phyloP scores from a whole-genome alignment of 2,329 filamentous ascomycete genomes.

The Dactylellina sp. region DNA sequence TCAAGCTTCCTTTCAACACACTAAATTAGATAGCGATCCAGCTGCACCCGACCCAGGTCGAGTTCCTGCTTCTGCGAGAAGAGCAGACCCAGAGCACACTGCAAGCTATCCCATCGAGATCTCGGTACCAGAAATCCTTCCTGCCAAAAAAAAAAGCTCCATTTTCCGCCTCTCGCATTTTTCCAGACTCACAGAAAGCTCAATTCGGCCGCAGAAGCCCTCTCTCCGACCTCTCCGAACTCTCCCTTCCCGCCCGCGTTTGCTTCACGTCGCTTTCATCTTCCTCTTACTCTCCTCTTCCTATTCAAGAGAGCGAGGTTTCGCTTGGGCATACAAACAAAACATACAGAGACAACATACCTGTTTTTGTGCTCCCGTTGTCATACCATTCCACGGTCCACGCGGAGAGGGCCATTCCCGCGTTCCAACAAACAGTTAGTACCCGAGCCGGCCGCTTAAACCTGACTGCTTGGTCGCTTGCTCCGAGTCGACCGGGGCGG shows the following conservation, averaged over 20 bases:
- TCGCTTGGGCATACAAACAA: slow-evolving; percentile 2
- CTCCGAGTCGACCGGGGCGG: slow-evolving; percentile 45
- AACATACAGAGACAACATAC: not conserved
- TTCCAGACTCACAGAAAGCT: slow-evolving; percentile 1
- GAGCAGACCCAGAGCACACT: too few species aligned
- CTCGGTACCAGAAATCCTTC: slow-evolving; percentile 36
- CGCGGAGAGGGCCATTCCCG: slow-evolving; percentile 37
- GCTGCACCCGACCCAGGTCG: slow-evolving; percentile 28
- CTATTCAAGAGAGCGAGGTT: slow-evolving; percentile 7
- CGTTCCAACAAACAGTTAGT: slow-evolving; percentile 51
- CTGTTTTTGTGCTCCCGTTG: slow-evolving; percentile 37
- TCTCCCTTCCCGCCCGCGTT: slow-evolving; percentile 28
- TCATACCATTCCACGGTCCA: slow-evolving; percentile 53
- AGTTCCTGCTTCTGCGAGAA: slow-evolving; percentile 39
- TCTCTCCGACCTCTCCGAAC: not conserved
- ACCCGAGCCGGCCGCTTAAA: slow-evolving; percentile 55
- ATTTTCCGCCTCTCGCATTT: slow-evolving; percentile 35
- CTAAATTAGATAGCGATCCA: too few species aligned
- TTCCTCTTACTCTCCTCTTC: slow-evolving; percentile 4
- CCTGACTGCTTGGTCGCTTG: slow-evolving; percentile 41
- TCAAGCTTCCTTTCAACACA: slow-evolving; percentile 25
- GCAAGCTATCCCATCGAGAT: slow-evolving; percentile 40
- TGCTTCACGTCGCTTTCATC: slow-evolving; percentile 18
- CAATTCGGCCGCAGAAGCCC: slow-evolving; percentile 1
- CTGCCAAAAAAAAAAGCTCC: slow-evolving; percentile 29